Percentiles rank a stretch among this genome's conserved stretches.
These are phyloP conservation scores for Pseudogymnoascus pannorum DNA, from an alignment of 2,329 filamentous ascomycete genomes.

Conservation along the genomic window DNA sequence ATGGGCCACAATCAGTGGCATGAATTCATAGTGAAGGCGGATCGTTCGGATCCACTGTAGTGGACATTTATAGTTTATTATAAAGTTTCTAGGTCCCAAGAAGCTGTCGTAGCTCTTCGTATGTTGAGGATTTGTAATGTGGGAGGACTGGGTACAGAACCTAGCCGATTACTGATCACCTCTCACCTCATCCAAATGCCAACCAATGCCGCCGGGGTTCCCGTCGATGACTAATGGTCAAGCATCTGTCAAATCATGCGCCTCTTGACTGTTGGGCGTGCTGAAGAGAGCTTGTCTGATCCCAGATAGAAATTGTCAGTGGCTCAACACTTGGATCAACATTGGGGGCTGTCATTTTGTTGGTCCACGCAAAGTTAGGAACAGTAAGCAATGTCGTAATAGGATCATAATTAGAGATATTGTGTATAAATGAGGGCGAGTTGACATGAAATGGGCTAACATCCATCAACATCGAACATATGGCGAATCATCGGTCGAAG, in stretches of 20 bases:
- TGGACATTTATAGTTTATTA: background rate
- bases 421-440: background rate
- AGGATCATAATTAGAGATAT: background rate
- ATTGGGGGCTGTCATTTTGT: too few species aligned
- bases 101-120: background rate
- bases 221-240: background rate
- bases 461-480: background rate
- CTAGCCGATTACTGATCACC: slow-evolving; percentile 3
- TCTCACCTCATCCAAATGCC: too few species aligned
- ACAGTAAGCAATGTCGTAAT: background rate
- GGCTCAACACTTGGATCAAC: background rate
- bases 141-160: background rate
- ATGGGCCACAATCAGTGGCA: background rate
- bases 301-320: background rate
- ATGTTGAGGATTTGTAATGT: slow-evolving; percentile 4
- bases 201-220: background rate
- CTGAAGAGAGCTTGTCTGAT: background rate
- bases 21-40: background rate
- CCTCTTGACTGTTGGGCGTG: background rate
- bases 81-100: background rate
- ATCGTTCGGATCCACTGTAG: slow-evolving; percentile 1
- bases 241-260: background rate
- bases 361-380: background rate
- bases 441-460: background rate
- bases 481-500: background rate